Evolutionary conservation across 2,329 filamentous ascomycete species (phyloP), one percentile per base, ranked within the genome.

Genomic region (Aspergillus sp.): DNA sequence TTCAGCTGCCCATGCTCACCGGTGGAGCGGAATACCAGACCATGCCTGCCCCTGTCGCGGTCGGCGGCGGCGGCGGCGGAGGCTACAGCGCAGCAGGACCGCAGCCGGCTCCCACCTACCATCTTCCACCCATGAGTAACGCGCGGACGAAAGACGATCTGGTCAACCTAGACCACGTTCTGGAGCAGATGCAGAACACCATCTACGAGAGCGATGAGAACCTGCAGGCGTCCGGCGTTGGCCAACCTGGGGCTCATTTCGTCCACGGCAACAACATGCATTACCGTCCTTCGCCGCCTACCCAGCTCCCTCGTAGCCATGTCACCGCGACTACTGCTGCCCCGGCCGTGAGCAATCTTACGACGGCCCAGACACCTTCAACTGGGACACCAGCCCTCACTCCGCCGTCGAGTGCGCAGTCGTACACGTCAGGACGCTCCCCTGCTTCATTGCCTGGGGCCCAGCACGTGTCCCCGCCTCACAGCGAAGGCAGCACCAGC

Each of bases 171-270:
- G 91, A 96, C 58, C 82, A 86, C 53, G 84, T 96, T 58, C 75
- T 98, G 34, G 86, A 94, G 63, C 86, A 95, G 63, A 89, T 96
- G 71, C 88, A 95, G 63, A 80, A 82, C 43, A 95, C 89, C 28
- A 86, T 96, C 30, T 96, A 96, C 56, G 91, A 96, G 64, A 93
- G 81, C 58, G 80, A 86, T 34, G 84, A 79, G 48, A 80, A 86
- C 31, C 80, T 86, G 19, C 84, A 85, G 2, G 77, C 78, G 8
- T 80, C 82, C 26, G 82, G 84, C 36, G 75, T 93, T 37, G 82
- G 83, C 48, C 77, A 86, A 41, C 77, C 82, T 31, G 79, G 78
- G 38, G 66, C 74, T 11, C 80, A 86, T 53, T 79, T 82, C 49
- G 63, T 76, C 12, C 69, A 71, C 39, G 60, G 61, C 30, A 61